Evolutionary conservation across 2,329 filamentous ascomycete species (phyloP).

Genomic region (Pezicula neosporulosa): DNA sequence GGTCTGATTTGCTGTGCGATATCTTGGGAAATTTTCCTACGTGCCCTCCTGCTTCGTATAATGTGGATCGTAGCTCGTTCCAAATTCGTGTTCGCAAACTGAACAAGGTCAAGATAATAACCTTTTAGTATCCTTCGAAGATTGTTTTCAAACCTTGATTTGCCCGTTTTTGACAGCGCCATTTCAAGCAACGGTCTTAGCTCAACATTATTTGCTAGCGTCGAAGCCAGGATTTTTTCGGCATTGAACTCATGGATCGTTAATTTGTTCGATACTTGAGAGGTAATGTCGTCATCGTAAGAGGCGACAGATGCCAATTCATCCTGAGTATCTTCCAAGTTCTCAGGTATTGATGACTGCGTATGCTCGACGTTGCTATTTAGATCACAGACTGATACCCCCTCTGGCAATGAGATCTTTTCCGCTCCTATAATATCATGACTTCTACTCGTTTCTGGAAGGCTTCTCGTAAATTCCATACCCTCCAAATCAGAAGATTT

Average conservation of each 20-base stretch:
- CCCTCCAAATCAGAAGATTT: too few species aligned
- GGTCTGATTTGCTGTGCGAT: not conserved
- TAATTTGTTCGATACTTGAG: not conserved
- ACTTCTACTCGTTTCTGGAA: too few species aligned
- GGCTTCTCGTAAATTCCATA: too few species aligned
- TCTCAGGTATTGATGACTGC: too few species aligned
- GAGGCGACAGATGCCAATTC: not conserved
- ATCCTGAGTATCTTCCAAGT: not conserved
- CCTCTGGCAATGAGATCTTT: too few species aligned
- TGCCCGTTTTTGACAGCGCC: not conserved
- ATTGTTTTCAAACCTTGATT: not conserved
- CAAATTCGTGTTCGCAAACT: not conserved
- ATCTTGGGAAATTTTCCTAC: not conserved
- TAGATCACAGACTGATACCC: too few species aligned
- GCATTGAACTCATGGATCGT: not conserved
- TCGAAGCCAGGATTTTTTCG: not conserved
- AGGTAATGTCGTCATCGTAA: not conserved
- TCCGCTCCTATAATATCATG: too few species aligned
- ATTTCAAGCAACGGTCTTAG: not conserved
- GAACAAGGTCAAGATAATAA: not conserved
- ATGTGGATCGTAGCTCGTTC: not conserved
- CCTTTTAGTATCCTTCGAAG: not conserved
- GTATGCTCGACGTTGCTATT: too few species aligned
- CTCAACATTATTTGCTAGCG: not conserved
- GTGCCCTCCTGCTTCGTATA: not conserved